Percentiles rank a stretch among this genome's conserved stretches.
Conservation (phyloP, 163 green algal species). For the Chloromonas sp. region DNA sequence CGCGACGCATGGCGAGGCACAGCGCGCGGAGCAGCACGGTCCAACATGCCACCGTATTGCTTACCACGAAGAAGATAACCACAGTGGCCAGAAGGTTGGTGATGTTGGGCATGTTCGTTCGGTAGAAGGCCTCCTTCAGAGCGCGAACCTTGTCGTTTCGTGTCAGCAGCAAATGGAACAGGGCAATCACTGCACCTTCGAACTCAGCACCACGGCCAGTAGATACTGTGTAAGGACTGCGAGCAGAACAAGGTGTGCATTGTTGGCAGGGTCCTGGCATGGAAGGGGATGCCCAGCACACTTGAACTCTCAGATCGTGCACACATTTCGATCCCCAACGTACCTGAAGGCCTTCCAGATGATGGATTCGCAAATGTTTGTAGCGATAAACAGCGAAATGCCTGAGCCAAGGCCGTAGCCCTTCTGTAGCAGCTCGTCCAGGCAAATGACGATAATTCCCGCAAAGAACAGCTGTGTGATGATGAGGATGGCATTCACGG, state of each 20-base stretch:
- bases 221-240: constrained; percentile 79
- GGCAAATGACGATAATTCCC: constrained; percentile 97
- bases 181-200: constrained; percentile 94
- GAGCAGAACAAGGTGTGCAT: background rate
- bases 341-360: constrained; percentile 97
- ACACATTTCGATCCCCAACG: background rate
- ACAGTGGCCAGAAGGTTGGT: constrained; percentile 95
- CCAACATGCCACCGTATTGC: background rate
- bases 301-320: background rate
- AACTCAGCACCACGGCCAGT: constrained; percentile 88
- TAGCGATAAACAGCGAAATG: constrained; percentile 99
- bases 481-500: constrained; percentile 90
- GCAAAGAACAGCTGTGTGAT: constrained; percentile 97
- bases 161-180: constrained; percentile 95
- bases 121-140: constrained; percentile 98
- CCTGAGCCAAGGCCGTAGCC: constrained; percentile 95
- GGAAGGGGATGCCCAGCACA: background rate
- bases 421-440: constrained; percentile 97
- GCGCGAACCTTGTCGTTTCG: constrained; percentile 87
- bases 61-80: constrained; percentile 92
- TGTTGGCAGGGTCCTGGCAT: no score
- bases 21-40: background rate
- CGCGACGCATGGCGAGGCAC: background rate
- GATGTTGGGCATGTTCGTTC: constrained; percentile 94
- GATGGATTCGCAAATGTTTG: constrained; percentile 99